A percentile compares a stretch with the other conserved stretches of the same genome.
Evolutionary conservation across 352 stramenopile species (phyloP).

Genomic region (Phytophthora boehmeriae): DNA sequence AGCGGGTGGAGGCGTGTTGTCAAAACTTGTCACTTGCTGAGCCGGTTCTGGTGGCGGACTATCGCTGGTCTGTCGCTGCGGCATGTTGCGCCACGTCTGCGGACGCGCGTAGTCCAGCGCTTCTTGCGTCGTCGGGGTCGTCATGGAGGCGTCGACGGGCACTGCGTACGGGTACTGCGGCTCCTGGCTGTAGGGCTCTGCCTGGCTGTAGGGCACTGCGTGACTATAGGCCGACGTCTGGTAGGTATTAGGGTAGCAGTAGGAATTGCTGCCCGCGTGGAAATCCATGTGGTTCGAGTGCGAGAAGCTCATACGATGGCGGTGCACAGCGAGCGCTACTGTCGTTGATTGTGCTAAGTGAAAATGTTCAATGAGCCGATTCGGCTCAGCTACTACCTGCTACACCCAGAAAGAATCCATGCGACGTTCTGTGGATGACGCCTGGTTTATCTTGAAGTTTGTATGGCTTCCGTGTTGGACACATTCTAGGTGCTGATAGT

Average conservation of each 20-base stretch:
- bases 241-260: slow-evolving; percentile 31
- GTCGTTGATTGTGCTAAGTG: no score
- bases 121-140: slow-evolving; percentile 9
- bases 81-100: slow-evolving; percentile 49
- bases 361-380: no score
- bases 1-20: slow-evolving; percentile 21
- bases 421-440: background rate
- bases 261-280: slow-evolving; percentile 2
- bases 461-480: background rate
- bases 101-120: slow-evolving; percentile 43
- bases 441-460: no score
- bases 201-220: slow-evolving; percentile 21
- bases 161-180: slow-evolving; percentile 28
- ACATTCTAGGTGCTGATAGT: background rate
- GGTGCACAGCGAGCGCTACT: no score
- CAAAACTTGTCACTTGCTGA: slow-evolving; percentile 10
- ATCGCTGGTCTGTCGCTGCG: slow-evolving; percentile 32
- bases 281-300: slow-evolving; percentile 23
- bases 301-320: slow-evolving; percentile 25
- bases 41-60: slow-evolving; percentile 8
- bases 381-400: background rate
- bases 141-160: slow-evolving; percentile 19
- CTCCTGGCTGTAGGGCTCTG: slow-evolving; percentile 3
- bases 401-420: slow-evolving; percentile 7
- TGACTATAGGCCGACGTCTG: slow-evolving; percentile 20